phyloP scores from a whole-genome alignment of 306 rosid species.

The Vachellia collinsii region DNA sequence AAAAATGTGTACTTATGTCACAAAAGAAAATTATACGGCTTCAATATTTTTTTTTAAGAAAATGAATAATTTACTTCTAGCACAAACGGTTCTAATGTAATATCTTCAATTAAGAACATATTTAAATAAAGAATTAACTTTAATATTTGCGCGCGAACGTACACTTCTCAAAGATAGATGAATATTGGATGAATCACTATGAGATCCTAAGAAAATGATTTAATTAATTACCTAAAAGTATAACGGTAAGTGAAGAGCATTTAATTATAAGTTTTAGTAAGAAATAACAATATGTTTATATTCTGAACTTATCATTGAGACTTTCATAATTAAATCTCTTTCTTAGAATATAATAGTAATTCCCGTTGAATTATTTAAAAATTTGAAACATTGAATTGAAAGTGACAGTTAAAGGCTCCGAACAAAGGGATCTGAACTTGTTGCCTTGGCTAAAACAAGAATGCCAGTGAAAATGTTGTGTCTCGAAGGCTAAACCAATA shows the following conservation, averaged over 20 bases:
- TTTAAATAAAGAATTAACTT: neutral
- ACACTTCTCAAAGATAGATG: neutral
- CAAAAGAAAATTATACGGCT: neutral
- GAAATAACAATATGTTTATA: no score
- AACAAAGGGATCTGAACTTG: neutral
- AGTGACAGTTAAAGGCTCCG: neutral
- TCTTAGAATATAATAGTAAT: no score
- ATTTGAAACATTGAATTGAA: neutral
- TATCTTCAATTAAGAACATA: neutral
- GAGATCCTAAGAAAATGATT: no score
- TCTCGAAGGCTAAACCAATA: slow-evolving; percentile 36
- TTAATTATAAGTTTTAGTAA: no score
- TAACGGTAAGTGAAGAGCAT: no score
- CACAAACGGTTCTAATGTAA: neutral
- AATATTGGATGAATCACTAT: neutral
- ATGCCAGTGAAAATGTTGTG: slow-evolving; percentile 41
- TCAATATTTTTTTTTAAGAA: neutral
- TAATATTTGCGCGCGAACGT: neutral
- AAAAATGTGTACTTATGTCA: neutral
- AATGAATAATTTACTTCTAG: neutral
- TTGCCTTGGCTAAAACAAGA: slow-evolving; percentile 30
- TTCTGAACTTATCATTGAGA: no score
- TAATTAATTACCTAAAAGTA: no score
- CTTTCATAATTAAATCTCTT: no score
- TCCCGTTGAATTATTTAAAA: no score